A percentile compares a stretch with the other conserved stretches of the same genome.
Conservation (phyloP, 805 yeast genomes). For the Teunomyces panamensis region DNA sequence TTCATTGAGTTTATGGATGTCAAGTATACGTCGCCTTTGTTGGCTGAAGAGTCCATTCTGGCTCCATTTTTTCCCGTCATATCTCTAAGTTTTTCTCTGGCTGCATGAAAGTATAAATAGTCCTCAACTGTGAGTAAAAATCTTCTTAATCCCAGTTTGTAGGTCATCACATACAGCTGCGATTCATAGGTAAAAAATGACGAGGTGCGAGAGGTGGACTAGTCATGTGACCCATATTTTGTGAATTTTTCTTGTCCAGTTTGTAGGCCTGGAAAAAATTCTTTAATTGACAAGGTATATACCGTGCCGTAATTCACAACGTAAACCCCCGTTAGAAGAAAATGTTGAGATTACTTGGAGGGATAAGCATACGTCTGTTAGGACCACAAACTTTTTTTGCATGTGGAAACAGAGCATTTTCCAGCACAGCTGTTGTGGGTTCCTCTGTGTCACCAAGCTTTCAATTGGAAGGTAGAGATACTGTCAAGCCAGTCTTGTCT, state of each 20-base stretch:
- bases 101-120: constrained; percentile 1
- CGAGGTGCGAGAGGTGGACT: not conserved
- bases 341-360: constrained; percentile 3
- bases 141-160: not conserved
- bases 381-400: not conserved
- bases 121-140: not conserved
- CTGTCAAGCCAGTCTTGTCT: constrained; percentile 62
- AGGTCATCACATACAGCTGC: not conserved
- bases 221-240: not conserved
- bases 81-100: not conserved
- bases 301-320: not conserved
- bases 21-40: not conserved
- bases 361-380: constrained; percentile 1
- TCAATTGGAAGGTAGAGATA: constrained; percentile 27
- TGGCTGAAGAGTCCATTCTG: not conserved
- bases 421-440: constrained; percentile 1
- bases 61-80: constrained; percentile 2
- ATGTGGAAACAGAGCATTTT: constrained; percentile 4
- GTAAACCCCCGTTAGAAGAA: not conserved
- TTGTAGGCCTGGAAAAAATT: not conserved
- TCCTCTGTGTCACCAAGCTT: constrained; percentile 6
- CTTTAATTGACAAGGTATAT: not conserved
- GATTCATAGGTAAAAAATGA: not conserved
- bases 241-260: not conserved
- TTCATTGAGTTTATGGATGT: not conserved